Percentiles rank a stretch among this genome's conserved stretches.
These are phyloP conservation scores for Cryoendolithus antarcticus DNA, from an alignment of 2,329 filamentous ascomycete genomes.

Conservation along the genomic window DNA sequence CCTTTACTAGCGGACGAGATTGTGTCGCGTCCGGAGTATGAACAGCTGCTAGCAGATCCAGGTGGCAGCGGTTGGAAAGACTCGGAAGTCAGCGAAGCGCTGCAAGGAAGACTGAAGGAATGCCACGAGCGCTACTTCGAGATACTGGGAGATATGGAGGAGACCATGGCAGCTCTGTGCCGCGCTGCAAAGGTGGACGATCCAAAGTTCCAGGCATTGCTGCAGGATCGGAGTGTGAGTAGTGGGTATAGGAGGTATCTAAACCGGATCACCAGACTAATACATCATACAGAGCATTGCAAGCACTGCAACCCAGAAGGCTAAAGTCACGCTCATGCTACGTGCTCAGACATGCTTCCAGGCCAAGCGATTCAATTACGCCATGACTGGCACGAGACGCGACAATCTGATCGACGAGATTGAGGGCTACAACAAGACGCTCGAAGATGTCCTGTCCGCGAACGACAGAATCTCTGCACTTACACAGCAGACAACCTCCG, in stretches of 20 bases:
- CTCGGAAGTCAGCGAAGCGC: slow-evolving; percentile 10
- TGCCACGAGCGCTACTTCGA: slow-evolving; percentile 15
- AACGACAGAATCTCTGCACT: slow-evolving; percentile 7
- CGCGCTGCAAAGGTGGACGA: slow-evolving; percentile 12
- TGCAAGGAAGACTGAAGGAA: slow-evolving; percentile 13
- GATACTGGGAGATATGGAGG: slow-evolving; percentile 14
- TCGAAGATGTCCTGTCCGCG: slow-evolving; percentile 5
- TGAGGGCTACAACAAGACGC: slow-evolving; percentile 5
- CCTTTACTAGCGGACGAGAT: slow-evolving; percentile 15
- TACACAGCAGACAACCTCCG: not conserved
- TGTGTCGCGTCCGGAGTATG: slow-evolving; percentile 9
- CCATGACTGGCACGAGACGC: slow-evolving; percentile 3
- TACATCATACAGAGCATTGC: not conserved
- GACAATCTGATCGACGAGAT: slow-evolving; percentile 7
- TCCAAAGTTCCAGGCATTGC: slow-evolving; percentile 7
- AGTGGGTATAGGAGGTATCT: not conserved
- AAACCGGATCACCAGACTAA: not conserved
- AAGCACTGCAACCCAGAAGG: not conserved
- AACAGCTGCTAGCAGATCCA: slow-evolving; percentile 13
- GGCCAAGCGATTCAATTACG: slow-evolving; percentile 7
- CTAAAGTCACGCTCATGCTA: slow-evolving; percentile 3
- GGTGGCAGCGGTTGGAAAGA: slow-evolving; percentile 14
- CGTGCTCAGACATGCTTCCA: slow-evolving; percentile 7
- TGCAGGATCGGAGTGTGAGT: slow-evolving; percentile 5
- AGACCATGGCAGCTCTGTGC: slow-evolving; percentile 12